phyloP scores from a whole-genome alignment of 2,329 filamentous ascomycete species.

The Plenodomus tracheiphilus region DNA sequence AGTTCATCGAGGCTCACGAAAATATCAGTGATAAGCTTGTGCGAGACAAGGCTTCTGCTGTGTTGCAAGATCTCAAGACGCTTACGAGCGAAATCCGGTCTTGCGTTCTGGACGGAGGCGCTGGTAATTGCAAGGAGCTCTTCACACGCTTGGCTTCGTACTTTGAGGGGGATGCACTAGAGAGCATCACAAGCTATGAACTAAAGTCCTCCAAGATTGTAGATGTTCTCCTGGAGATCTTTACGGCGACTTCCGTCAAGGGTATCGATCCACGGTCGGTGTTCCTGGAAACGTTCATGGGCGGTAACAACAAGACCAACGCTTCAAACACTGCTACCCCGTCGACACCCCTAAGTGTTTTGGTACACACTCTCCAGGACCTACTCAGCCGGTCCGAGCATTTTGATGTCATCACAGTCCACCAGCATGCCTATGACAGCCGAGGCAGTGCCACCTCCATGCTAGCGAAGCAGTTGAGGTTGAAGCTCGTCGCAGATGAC shows the following conservation, averaged over 20 bases:
- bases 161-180: constrained; percentile 85
- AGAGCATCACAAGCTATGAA: constrained; percentile 95
- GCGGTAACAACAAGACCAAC: constrained; percentile 62
- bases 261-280: constrained; percentile 69
- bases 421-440: constrained; percentile 89
- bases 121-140: constrained; percentile 61
- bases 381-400: constrained; percentile 94
- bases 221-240: constrained; percentile 77
- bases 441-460: constrained; percentile 91
- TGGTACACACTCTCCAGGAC: constrained; percentile 94
- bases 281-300: constrained; percentile 94
- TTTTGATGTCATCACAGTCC: constrained; percentile 95
- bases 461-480: constrained; percentile 91
- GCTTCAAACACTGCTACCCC: constrained; percentile 69
- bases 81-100: constrained; percentile 72
- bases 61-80: constrained; percentile 71
- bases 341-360: constrained; percentile 82
- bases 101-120: constrained; percentile 62
- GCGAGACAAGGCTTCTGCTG: constrained; percentile 76
- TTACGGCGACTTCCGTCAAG: constrained; percentile 67
- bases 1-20: constrained; percentile 83
- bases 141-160: constrained; percentile 79
- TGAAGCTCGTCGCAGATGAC: constrained; percentile 87
- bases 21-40: constrained; percentile 72
- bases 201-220: constrained; percentile 89